Evolutionary conservation across 495 filamentous ascomycete species (phyloP).

Genomic region (Glonium stellatum): DNA sequence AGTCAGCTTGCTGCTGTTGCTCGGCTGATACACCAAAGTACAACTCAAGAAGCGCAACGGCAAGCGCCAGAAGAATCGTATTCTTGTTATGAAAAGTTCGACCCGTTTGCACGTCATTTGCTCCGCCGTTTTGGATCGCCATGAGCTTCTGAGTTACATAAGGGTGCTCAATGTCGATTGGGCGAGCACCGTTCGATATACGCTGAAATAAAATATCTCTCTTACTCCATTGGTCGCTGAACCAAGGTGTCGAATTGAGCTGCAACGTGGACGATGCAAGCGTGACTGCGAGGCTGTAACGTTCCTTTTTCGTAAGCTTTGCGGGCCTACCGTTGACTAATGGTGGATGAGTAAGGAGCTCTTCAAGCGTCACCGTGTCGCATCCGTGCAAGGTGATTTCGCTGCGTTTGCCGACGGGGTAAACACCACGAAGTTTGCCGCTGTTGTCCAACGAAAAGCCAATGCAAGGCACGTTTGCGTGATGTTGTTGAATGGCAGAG

Average conservation of each 20-base stretch:
- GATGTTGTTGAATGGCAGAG: conserved; percentile 20
- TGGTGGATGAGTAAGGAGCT: conserved; percentile 17
- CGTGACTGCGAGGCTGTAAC: conserved; percentile 23
- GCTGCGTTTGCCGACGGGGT: conserved; percentile 4
- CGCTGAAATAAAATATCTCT: conserved; percentile 25
- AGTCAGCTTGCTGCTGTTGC: conserved; percentile 14
- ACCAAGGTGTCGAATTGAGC: conserved; percentile 26
- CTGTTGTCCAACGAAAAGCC: conserved; percentile 25
- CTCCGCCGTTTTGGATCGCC: conserved; percentile 2
- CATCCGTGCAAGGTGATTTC: conserved; percentile 1
- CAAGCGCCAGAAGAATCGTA: conserved; percentile 26
- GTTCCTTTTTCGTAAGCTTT: conserved; percentile 26
- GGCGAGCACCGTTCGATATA: conserved; percentile 4
- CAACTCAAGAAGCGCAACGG: conserved; percentile 22
- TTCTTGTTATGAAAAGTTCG: conserved; percentile 29
- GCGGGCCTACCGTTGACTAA: conserved; percentile 17
- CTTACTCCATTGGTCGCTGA: conserved; percentile 18
- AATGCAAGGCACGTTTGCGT: conserved; percentile 20
- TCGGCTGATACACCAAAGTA: conserved; percentile 26
- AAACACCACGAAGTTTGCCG: conserved; percentile 21
- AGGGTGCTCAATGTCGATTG: conserved; percentile 26
- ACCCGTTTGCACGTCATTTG: background rate
- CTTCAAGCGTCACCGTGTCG: conserved; percentile 19
- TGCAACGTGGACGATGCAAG: conserved; percentile 24
- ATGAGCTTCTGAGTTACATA: conserved; percentile 14